A percentile compares a stretch with the other conserved stretches of the same genome.
phyloP scores from a whole-genome alignment of 179 eudicot species.

The Beta corolliflora region DNA sequence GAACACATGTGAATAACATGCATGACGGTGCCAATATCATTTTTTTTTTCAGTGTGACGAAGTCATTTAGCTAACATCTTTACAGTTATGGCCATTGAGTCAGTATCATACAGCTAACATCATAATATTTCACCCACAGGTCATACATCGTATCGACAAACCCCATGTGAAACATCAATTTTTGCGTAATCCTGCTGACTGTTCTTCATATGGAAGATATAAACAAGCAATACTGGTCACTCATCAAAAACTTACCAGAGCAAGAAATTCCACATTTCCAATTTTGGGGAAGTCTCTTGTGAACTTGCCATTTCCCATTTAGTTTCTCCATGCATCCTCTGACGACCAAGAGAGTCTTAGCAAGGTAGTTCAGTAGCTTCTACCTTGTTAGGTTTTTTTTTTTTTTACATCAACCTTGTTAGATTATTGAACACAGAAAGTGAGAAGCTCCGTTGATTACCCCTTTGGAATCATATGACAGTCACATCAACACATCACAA shows the following conservation, averaged over 20 bases:
- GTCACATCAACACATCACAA: too few species aligned
- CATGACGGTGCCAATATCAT: slow-evolving; percentile 9
- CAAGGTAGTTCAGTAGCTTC: neutral
- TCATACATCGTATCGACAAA: slow-evolving; percentile 21
- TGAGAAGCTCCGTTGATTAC: too few species aligned
- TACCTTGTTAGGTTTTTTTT: too few species aligned
- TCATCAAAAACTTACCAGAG: slow-evolving; percentile 14
- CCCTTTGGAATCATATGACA: too few species aligned
- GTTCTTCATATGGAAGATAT: neutral
- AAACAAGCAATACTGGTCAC: slow-evolving; percentile 4
- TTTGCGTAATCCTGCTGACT: slow-evolving; percentile 23
- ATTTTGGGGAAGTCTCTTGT: slow-evolving; percentile 2
- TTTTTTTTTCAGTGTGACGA: too few species aligned
- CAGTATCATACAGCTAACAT: slow-evolving; percentile 31
- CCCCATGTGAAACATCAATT: slow-evolving; percentile 31
- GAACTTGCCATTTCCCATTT: neutral
- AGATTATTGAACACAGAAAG: too few species aligned
- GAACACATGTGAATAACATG: slow-evolving; percentile 26
- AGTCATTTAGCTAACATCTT: slow-evolving; percentile 26
- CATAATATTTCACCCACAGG: slow-evolving; percentile 26
- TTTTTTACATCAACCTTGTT: too few species aligned
- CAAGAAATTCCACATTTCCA: neutral
- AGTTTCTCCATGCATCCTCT: neutral
- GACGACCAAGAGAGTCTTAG: neutral
- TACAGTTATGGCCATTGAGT: slow-evolving; percentile 18